phyloP scores from a whole-genome alignment of 2,329 filamentous ascomycete species.

The Colletotrichum higginsianum region DNA sequence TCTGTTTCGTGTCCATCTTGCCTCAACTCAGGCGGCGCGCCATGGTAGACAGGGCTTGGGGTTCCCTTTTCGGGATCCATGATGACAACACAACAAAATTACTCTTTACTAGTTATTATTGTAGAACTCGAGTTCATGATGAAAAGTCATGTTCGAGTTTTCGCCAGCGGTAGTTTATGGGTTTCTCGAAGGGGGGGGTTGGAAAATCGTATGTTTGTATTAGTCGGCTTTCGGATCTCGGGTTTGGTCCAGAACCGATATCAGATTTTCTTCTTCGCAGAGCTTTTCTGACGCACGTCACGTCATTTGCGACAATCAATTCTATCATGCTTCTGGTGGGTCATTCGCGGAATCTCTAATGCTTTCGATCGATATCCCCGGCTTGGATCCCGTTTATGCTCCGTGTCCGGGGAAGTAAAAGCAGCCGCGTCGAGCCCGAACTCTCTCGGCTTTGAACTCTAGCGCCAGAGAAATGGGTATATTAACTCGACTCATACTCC shows the following conservation, averaged over 20 bases:
- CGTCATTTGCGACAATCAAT: not conserved
- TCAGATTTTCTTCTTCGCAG: constrained; percentile 4
- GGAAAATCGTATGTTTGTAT: constrained; percentile 24
- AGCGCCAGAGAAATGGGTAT: not conserved
- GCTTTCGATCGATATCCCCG: not conserved
- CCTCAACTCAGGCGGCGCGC: not conserved
- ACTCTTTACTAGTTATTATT: not conserved
- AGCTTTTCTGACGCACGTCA: not conserved
- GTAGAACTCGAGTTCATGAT: too few relatives aligned
- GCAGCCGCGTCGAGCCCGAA: constrained; percentile 5
- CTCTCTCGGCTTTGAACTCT: constrained; percentile 5
- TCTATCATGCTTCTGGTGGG: not conserved
- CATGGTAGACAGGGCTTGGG: not conserved
- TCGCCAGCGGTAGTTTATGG: not conserved
- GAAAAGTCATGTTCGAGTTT: not conserved
- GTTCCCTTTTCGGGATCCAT: constrained; percentile 34
- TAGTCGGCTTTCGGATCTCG: constrained; percentile 36
- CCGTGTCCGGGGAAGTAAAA: not conserved
- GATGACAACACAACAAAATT: not conserved
- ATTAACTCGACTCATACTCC: not conserved
- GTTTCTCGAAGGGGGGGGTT: not conserved
- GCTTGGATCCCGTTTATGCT: not conserved
- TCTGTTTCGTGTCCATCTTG: constrained; percentile 18
- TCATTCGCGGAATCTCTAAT: constrained; percentile 5
- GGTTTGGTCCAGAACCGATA: constrained; percentile 20